Percentiles rank a stretch among this genome's conserved stretches.
These are phyloP conservation scores for Yarrowia osloensis DNA, from an alignment of 805 yeast species.

Conservation along the genomic window DNA sequence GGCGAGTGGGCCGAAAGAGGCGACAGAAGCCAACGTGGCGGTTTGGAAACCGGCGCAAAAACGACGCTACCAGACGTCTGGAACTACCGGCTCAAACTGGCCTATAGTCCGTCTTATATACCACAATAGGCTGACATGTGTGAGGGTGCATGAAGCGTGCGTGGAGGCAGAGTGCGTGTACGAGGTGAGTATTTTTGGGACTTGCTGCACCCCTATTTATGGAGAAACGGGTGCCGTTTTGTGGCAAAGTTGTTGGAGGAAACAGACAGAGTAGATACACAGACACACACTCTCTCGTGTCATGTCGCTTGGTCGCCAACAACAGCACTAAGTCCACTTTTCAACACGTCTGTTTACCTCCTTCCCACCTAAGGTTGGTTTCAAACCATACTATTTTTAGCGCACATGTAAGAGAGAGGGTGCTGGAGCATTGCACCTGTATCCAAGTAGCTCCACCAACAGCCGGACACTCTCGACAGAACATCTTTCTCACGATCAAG, in stretches of 20 bases:
- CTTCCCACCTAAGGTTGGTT: constrained; percentile 14
- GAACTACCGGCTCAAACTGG: neutral
- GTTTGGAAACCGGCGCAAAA: too few species aligned
- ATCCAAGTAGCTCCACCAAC: neutral
- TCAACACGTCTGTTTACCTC: constrained; percentile 13
- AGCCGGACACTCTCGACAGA: too few species aligned
- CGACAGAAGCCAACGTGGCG: too few species aligned
- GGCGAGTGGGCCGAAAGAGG: too few species aligned
- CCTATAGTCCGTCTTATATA: neutral
- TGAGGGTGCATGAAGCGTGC: neutral
- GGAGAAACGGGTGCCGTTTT: neutral
- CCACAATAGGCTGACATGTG: neutral
- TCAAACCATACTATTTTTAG: constrained; percentile 28
- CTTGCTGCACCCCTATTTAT: constrained; percentile 5
- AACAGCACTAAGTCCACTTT: neutral
- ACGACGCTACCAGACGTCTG: neutral
- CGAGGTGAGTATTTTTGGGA: neutral
- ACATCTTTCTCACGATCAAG: neutral
- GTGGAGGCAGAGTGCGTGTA: neutral
- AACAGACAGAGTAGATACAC: too few species aligned
- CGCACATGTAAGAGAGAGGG: neutral
- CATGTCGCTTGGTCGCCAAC: too few species aligned
- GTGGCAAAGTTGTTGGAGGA: too few species aligned
- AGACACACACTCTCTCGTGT: too few species aligned
- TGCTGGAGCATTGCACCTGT: neutral